Evolutionary conservation across 2,329 filamentous ascomycete species (phyloP).

Genomic region (Cephalotrichum gorgonifer): DNA sequence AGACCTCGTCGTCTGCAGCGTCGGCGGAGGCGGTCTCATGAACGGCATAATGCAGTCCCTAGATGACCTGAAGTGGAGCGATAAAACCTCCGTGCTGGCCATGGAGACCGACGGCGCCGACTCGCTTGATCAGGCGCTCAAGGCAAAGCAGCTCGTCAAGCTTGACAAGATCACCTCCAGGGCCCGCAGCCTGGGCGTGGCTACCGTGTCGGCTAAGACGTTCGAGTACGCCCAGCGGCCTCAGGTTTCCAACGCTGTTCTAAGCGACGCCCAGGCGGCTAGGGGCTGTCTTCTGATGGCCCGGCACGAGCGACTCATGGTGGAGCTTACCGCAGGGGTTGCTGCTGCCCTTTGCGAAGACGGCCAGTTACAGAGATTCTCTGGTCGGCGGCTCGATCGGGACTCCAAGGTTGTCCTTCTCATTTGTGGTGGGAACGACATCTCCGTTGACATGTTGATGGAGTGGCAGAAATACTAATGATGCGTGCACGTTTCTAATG

Average conservation of each 20-base stretch:
- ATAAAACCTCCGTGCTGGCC: conserved; percentile 48
- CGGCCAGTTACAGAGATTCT: conserved; percentile 12
- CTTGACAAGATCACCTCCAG: conserved; percentile 64
- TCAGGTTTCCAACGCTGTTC: conserved; percentile 18
- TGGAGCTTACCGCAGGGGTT: conserved; percentile 80
- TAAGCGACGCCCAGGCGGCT: conserved; percentile 57
- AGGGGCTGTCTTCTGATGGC: conserved; percentile 66
- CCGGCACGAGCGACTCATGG: conserved; percentile 70
- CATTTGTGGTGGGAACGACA: conserved; percentile 21
- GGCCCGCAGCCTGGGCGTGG: conserved; percentile 63
- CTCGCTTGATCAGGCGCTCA: conserved; percentile 47
- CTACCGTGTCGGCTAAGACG: conserved; percentile 56
- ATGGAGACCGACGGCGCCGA: conserved; percentile 70
- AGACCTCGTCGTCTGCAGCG: conserved; percentile 65
- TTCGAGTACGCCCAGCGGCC: conserved; percentile 32
- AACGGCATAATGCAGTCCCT: conserved; percentile 66
- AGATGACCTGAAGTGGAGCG: conserved; percentile 16
- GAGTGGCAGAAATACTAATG: conserved; percentile 6
- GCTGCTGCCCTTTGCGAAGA: conserved; percentile 37
- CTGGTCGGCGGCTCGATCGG: conserved; percentile 11
- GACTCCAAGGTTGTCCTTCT: conserved; percentile 18
- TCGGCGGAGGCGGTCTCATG: conserved; percentile 72
- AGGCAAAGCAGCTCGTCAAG: conserved; percentile 43
- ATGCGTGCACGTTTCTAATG: no score
- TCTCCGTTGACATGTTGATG: conserved; percentile 19